These are phyloP conservation scores for Mucor racemosus DNA, from an alignment of 371 early-diverging fungal species.

Conservation along the genomic window DNA sequence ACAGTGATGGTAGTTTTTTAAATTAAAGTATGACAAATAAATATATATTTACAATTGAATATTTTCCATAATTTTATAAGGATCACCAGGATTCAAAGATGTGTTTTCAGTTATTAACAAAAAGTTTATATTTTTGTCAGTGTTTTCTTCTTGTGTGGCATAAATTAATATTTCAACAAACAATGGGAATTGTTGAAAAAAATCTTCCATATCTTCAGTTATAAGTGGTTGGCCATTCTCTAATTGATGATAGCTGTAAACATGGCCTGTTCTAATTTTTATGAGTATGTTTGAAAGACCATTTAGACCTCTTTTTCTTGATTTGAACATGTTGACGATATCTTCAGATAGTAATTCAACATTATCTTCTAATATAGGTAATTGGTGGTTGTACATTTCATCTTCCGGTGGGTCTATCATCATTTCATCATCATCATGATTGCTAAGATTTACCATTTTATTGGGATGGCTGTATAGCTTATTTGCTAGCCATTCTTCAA, in stretches of 20 bases:
- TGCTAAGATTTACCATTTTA: constrained; percentile 16
- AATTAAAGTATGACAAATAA: not conserved
- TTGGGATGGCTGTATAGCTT: constrained; percentile 34
- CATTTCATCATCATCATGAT: constrained; percentile 13
- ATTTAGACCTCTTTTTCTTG: constrained; percentile 27
- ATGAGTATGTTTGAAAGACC: constrained; percentile 37
- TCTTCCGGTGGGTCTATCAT: constrained; percentile 16
- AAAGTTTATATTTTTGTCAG: constrained; percentile 21
- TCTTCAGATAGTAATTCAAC: constrained; percentile 42
- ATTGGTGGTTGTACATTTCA: constrained; percentile 20
- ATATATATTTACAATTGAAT: constrained; percentile 23
- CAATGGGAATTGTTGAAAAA: constrained; percentile 47
- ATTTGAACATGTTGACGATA: constrained; percentile 37
- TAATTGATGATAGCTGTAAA: constrained; percentile 41
- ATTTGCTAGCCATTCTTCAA: constrained; percentile 47
- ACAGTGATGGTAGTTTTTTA: not conserved
- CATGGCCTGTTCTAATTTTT: constrained; percentile 42
- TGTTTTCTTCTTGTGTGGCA: constrained; percentile 27
- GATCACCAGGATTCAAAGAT: constrained; percentile 35
- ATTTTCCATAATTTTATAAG: constrained; percentile 37
- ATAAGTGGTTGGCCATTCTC: constrained; percentile 45
- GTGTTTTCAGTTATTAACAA: constrained; percentile 38
- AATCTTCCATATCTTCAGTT: constrained; percentile 46
- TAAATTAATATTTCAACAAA: constrained; percentile 43
- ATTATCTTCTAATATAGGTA: constrained; percentile 46